Evolutionary conservation across 805 yeast species (phyloP), one percentile per base, ranked within the genome.

Genomic region (Vanderwaltozyma yarrowii): DNA sequence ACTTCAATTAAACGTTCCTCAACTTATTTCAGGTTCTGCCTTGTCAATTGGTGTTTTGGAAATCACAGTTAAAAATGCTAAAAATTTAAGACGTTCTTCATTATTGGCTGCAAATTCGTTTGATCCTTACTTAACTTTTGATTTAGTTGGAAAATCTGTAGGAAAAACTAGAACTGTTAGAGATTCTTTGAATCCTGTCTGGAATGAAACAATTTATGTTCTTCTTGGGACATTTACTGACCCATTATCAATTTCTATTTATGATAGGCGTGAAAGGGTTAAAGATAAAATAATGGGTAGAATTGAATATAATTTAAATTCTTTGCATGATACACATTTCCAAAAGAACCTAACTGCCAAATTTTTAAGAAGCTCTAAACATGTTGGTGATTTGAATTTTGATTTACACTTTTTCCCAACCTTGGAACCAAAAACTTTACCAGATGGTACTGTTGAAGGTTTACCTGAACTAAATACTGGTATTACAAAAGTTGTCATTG

Each of bases 381-480:
- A 80, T 5, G 80, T 85, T 24, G 99, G 97, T 46, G 69, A 71
- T 34, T 63, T 92, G 31, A 61, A 60, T 5, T 84, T 78, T 56
- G 87, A 83, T 45, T 68, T 83, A 49, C 75, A 76, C 45, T 83
- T 72, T 65, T 77, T 78, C 70, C 92, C 94, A 30, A 79, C 92
- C 12, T 63, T 86, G 43, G 65, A 64, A 41, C 55, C 64, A 68
- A 74, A 62, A 68, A 75, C 40, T 60, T 67, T 48, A 64, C 73
- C 84, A 3, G 95, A 86, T 60, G 96, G 96, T 36, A 79, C 88
- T 2, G 68, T 73, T 38, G 79, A 77, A 46, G 86, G 94, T 34
- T 83, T 94, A 33, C 95, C 95, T 32, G 96, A 86, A 47, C 74
- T 85, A 57, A 89, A 89, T 63, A 86, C 96, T 13, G 99, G 99